Evolutionary conservation across 225 moss, liverwort and hornwort genomes (phyloP), one percentile per base, ranked within the genome.

Genomic region (Neckera pumila): DNA sequence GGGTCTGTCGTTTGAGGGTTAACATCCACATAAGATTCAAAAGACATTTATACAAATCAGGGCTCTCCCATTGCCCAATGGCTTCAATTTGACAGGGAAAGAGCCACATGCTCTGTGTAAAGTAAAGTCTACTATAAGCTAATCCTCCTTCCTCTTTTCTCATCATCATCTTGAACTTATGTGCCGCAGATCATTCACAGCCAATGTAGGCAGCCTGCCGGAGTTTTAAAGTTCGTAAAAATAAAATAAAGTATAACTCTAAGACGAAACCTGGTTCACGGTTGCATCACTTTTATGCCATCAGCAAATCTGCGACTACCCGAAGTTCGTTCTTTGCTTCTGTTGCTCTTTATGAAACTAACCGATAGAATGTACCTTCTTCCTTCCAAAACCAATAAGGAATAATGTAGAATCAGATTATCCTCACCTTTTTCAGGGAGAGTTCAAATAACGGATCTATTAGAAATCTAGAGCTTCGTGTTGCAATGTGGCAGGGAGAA

Each of bases 101-200:
- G 57, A 87, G 62, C 82, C 84, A 72, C 82, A 85, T 81, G 79
- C 88, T 84, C 88, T 81, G 81, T 89, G 71, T 84, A 70, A 76
- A 90, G 63, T 56, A 60, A 51, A 82, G 45, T 57, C 47, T 74
- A 61, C 82, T 83, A 86, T 5, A 80, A 80, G 73, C 89, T 91
- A 84, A 75, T 86, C 78, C 23, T 76, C 66, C 79, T 89, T 76
- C 66, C 79, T 89, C 85, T 42, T 85, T 85, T 89, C 26, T 91
- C 91, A 49, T 91, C 91, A 92, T 90, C 86, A 90, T 92, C 91
- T 83, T 86, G 90, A 90, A 88, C 92, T 90, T 75, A 20, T 13
- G 51, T 49, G 76, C 87, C 64, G 45, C 81, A 77, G 82, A 77
- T 83, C 85, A 78, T 82, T 89, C 88, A 69, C 81, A 85, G 82